A percentile compares a stretch with the other conserved stretches of the same genome.
These are phyloP conservation scores for Tulasnella sp. DNA, from an alignment of 768 basidiomycete genomes.

Conservation along the genomic window DNA sequence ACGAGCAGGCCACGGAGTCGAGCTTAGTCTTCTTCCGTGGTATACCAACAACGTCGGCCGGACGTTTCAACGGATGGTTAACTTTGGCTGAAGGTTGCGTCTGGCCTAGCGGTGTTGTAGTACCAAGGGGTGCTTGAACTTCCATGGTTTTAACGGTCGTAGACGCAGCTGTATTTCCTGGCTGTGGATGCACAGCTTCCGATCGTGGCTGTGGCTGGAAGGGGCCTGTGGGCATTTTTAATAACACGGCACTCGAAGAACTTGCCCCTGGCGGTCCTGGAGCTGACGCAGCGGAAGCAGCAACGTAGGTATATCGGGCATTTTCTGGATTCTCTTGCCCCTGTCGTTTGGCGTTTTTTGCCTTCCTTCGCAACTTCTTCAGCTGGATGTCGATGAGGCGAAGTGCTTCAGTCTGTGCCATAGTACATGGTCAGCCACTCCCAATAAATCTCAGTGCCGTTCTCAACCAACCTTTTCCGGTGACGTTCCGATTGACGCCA, in stretches of 20 bases:
- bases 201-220: not conserved
- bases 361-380: constrained; percentile 20
- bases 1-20: constrained; percentile 31
- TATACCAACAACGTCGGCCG: constrained; percentile 15
- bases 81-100: not conserved
- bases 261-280: too few species aligned
- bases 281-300: too few species aligned
- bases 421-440: not conserved
- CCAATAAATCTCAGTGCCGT: not conserved
- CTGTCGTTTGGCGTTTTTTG: too few species aligned
- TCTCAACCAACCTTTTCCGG: not conserved
- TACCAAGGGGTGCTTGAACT: not conserved
- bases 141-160: not conserved
- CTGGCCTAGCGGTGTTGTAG: not conserved
- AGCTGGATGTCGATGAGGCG: constrained; percentile 59
- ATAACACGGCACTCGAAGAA: too few species aligned
- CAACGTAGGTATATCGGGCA: too few species aligned
- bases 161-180: not conserved
- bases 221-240: not conserved
- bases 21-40: constrained; percentile 34
- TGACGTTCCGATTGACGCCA: constrained; percentile 39
- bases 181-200: not conserved
- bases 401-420: constrained; percentile 49
- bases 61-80: not conserved
- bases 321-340: too few species aligned